Evolutionary conservation across 2,329 filamentous ascomycete genomes (phyloP).

Genomic region (Epicoccum sorghinum): DNA sequence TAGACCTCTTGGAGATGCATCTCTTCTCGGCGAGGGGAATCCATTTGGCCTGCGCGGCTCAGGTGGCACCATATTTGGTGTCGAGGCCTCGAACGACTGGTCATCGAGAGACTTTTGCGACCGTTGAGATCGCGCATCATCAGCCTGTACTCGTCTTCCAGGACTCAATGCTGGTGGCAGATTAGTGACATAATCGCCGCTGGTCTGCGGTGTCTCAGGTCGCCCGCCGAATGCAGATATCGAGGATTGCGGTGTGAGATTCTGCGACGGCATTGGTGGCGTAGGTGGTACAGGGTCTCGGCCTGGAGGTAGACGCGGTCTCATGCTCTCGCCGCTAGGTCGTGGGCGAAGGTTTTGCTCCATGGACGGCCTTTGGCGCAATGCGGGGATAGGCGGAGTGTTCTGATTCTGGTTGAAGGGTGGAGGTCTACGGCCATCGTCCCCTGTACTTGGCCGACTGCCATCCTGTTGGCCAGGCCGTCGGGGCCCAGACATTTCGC

Average conservation of each 20-base stretch:
- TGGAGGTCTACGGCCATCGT: slow-evolving; percentile 36
- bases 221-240: slow-evolving; percentile 43
- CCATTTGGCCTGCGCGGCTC: slow-evolving; percentile 42
- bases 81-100: slow-evolving; percentile 28
- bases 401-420: slow-evolving; percentile 29
- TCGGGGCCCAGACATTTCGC: slow-evolving; percentile 28
- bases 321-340: slow-evolving; percentile 46
- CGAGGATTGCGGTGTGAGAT: slow-evolving; percentile 50
- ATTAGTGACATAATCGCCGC: slow-evolving; percentile 18
- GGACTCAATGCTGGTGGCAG: slow-evolving; percentile 34
- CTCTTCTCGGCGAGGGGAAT: slow-evolving; percentile 31
- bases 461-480: slow-evolving; percentile 30
- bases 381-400: slow-evolving; percentile 34
- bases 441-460: slow-evolving; percentile 37
- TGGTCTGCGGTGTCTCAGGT: slow-evolving; percentile 43
- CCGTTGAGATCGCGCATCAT: slow-evolving; percentile 40
- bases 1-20: slow-evolving; percentile 43
- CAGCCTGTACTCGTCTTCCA: slow-evolving; percentile 33
- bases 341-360: slow-evolving; percentile 42
- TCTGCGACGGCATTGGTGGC: slow-evolving; percentile 38
- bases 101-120: slow-evolving; percentile 40
- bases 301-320: slow-evolving; percentile 37
- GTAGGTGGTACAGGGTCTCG: slow-evolving; percentile 38
- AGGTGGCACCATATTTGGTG: slow-evolving; percentile 25
- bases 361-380: slow-evolving; percentile 41